Evolutionary conservation across 768 basidiomycete species (phyloP), one percentile per base, ranked within the genome.

Genomic region (Agaricus subrufescens): DNA sequence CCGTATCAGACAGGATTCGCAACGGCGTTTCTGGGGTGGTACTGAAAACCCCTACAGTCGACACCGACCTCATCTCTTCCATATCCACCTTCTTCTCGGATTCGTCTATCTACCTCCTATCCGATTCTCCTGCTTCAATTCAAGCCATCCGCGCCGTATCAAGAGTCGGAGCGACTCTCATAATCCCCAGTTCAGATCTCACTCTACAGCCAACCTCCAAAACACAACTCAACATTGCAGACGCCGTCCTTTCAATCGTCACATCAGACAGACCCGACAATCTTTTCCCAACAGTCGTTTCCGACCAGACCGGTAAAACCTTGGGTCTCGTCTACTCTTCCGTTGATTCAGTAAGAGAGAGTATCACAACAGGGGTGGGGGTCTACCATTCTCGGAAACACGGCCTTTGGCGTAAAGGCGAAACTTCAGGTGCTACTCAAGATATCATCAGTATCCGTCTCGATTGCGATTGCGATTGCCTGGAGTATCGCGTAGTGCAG

Each of bases 321-420:
- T 83, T 98, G 14, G 97, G 97, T 15, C 82, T 99, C 54, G 97
- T 98, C 37, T 99, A 99, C 74, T 98, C 97, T 10, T 98, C 96
- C 23, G 63, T 69, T 50, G 86, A 89, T 62, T 96, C 94, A 4
- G 78, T 98, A 63, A 81, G 79, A 48, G 91, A 95, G 68, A 89
- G 90, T 62, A 93, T 99, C 67, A 58, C 84, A 38, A 87, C 93
- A 2, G 93, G 94, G 27, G 87, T 86, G 66, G 97, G 97, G 14
- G 87, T 96, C 11, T 99, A 99, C 67, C 94, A 98, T 67, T 98
- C 95, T 19, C 85, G 97, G 58, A 94, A 91, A 67, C 92, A 96
- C 65, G 95, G 95, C 14, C 74, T 98, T 31, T 99, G 97, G 97
- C 77, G 89, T 50, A 99, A 99, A 68, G 97, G 97, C 14, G 95